These are phyloP conservation scores for Cystobasidium ongulense DNA, from an alignment of 768 basidiomycete genomes.

Conservation along the genomic window DNA sequence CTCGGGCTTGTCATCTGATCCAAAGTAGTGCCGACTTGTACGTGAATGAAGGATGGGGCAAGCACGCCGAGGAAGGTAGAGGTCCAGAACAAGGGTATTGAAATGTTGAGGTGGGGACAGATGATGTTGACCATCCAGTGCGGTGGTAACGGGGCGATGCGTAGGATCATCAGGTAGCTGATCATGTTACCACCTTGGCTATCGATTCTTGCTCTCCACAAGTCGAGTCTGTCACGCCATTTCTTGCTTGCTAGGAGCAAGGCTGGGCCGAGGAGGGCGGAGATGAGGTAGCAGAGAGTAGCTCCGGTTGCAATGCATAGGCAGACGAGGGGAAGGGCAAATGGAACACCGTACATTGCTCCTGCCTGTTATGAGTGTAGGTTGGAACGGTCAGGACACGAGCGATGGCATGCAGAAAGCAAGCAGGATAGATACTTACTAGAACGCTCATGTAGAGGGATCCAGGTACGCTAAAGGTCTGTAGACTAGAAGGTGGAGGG, in stretches of 20 bases:
- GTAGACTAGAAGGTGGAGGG: conserved; percentile 55
- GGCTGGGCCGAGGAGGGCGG: conserved; percentile 83
- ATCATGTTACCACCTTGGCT: conserved; percentile 75
- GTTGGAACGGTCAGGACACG: no score
- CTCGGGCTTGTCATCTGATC: conserved; percentile 90
- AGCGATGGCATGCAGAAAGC: neutral
- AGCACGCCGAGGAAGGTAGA: conserved; percentile 83
- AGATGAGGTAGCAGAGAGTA: conserved; percentile 83
- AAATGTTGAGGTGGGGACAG: conserved; percentile 84
- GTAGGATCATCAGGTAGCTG: conserved; percentile 82
- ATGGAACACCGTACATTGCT: conserved; percentile 82
- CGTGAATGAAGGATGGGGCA: conserved; percentile 86
- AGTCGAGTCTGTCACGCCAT: conserved; percentile 73
- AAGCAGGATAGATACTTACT: neutral
- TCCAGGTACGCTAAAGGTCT: conserved; percentile 91
- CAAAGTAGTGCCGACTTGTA: conserved; percentile 67
- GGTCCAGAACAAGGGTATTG: conserved; percentile 74
- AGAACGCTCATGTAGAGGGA: conserved; percentile 95
- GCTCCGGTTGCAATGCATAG: conserved; percentile 85
- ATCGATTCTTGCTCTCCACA: conserved; percentile 69
- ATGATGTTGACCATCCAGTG: conserved; percentile 94
- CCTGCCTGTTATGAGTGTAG: conserved; percentile 59
- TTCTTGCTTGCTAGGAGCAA: conserved; percentile 76
- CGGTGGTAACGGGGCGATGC: conserved; percentile 78
- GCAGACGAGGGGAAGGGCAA: conserved; percentile 81